Evolutionary conservation across 192 early-diverging fungal genomes (phyloP).

Genomic region (Tieghemiomyces parasiticus): DNA sequence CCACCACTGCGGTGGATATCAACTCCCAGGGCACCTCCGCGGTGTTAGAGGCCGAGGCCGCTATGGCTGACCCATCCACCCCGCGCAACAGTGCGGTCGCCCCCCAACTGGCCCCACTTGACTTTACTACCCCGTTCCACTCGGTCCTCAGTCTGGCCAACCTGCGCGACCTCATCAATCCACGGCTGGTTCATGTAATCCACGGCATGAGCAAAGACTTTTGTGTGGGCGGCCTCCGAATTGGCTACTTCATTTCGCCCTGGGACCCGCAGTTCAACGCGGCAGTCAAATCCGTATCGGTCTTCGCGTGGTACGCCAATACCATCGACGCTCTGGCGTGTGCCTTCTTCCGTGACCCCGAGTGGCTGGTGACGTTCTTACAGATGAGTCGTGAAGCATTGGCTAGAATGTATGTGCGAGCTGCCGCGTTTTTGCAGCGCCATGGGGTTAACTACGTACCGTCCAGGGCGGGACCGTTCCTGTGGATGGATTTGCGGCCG

Average conservation of each 20-base stretch:
- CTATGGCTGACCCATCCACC: not conserved
- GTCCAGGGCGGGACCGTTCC: constrained; percentile 54
- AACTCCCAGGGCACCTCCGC: not conserved
- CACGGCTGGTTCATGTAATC: constrained; percentile 44
- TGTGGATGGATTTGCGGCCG: constrained; percentile 43
- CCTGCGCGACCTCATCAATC: constrained; percentile 42
- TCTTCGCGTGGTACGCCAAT: constrained; percentile 47
- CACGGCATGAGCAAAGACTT: constrained; percentile 82
- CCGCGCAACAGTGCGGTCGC: not conserved
- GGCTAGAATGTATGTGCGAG: constrained; percentile 28
- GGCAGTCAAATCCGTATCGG: constrained; percentile 23
- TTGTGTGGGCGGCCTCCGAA: constrained; percentile 55
- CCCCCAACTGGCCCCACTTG: not conserved
- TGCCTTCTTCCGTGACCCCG: constrained; percentile 35
- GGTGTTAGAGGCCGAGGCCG: constrained; percentile 6
- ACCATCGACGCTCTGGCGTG: constrained; percentile 39
- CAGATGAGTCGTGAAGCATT: constrained; percentile 37
- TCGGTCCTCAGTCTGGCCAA: constrained; percentile 42
- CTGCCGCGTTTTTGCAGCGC: constrained; percentile 23
- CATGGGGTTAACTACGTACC: constrained; percentile 36
- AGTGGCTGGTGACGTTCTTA: constrained; percentile 43
- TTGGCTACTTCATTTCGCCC: constrained; percentile 46
- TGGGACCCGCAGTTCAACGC: constrained; percentile 33
- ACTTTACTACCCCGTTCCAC: constrained; percentile 32
- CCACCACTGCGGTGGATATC: not conserved